A percentile compares a stretch with the other conserved stretches of the same genome.
phyloP scores from a whole-genome alignment of 2,329 filamentous ascomycete species.

The Chrysoporthe cubensis region DNA sequence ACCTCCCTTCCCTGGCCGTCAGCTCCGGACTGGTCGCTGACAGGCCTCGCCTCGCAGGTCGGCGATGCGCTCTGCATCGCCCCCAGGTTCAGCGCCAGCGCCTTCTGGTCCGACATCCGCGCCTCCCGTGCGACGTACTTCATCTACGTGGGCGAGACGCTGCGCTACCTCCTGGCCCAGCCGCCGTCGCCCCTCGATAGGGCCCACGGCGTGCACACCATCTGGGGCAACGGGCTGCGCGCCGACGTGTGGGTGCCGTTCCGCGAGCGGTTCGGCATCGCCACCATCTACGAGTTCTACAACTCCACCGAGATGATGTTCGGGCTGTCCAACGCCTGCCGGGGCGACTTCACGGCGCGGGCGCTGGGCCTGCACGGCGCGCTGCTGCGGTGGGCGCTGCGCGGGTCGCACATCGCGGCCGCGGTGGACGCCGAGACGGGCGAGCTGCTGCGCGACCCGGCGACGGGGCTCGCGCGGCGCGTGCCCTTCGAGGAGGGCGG shows the following conservation, averaged over 20 bases:
- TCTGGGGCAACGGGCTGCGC: constrained; percentile 70
- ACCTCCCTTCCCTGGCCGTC: not conserved
- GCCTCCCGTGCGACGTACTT: constrained; percentile 71
- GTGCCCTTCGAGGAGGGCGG: constrained; percentile 69
- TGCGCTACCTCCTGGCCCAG: constrained; percentile 72
- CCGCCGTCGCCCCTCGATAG: constrained; percentile 66
- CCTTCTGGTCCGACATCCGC: constrained; percentile 74
- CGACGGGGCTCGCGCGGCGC: constrained; percentile 69
- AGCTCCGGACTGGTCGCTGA: constrained; percentile 36
- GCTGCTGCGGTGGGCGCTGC: constrained; percentile 56
- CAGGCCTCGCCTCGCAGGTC: constrained; percentile 32
- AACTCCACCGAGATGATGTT: constrained; percentile 77
- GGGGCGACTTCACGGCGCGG: constrained; percentile 64
- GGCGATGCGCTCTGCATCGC: constrained; percentile 64
- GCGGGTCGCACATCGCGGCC: constrained; percentile 66
- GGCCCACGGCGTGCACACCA: constrained; percentile 60
- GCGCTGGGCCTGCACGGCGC: constrained; percentile 74
- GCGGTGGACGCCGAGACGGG: constrained; percentile 70
- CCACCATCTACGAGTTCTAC: constrained; percentile 73
- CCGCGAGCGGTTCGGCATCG: constrained; percentile 64
- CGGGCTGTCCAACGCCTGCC: constrained; percentile 60
- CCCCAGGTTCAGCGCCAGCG: constrained; percentile 68
- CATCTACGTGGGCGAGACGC: constrained; percentile 78
- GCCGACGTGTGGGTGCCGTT: constrained; percentile 72
- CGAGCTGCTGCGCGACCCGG: constrained; percentile 66